Base-by-base conservation (phyloP, 805 yeast species). In the Wickerhamiella musiphila region DNA sequence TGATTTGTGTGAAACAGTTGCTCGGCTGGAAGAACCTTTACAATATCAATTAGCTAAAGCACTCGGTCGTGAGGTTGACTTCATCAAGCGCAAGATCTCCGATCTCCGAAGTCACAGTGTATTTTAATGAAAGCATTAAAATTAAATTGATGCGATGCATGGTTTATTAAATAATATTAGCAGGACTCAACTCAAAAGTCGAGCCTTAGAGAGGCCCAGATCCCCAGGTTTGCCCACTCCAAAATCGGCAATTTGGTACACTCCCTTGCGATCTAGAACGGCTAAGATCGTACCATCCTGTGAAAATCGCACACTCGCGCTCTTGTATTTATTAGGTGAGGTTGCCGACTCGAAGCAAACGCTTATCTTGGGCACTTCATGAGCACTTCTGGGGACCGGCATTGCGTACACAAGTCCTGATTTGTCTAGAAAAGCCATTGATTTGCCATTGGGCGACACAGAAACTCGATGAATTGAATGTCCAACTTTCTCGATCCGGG, bases 371-470 rank as follows among this genome's bases (percentile, higher is more conserved):
- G 70, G 68, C 6, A 38, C 10, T 11, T 40, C 43, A 6, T 39
- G 37, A 11, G 42, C 65, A 51, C 68, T 63, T 43, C 68, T 63
- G 15, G 64, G 54, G 2, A 79, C 66, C 9, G 71, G 61, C 52
- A 78, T 66, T 24, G 82, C 58, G 43, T 68, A 81, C 0, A 83
- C 73, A 1, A 69, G 59, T 0, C 96, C 96, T 34, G 70, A 71
- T 37, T 78, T 68, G 47, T 78, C 90, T 14, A 83, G 53, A 43
- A 78, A 75, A 2, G 86, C 93, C 18, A 82, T 62, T 0, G 90
- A 75, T 48, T 83, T 93, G 19, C 90, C 84, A 15, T 93, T 59
- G 1, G 94, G 94, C 3, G 92, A 78, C 1, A 78, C 64, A 15
- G 74, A 72, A 35, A 75, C 68, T 28, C 63, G 61, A 49, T 84